Base-by-base conservation (phyloP, 371 early-diverging fungal species). In the Mortierella sp. region DNA sequence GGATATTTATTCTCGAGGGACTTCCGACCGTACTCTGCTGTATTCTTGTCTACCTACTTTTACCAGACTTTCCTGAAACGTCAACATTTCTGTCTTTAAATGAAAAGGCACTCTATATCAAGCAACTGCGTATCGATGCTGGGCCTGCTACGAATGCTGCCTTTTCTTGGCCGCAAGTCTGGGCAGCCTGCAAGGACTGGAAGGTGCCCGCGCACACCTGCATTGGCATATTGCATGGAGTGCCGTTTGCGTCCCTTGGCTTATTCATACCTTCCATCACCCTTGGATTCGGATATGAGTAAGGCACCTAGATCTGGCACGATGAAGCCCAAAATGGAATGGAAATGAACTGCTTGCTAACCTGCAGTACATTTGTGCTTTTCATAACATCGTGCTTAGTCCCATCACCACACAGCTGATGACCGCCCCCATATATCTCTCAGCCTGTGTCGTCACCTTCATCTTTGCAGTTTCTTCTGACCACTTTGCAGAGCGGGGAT, bases 261-360 rank as follows among this genome's bases (percentile, higher is more conserved):
- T 69, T 89, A 14, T 94, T 89, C 64, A 64, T 91, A 43, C 90
- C 93, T 1, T 87, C 89, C 51, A 87, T 93, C 44, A 88, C 92
- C 64, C 72, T 78, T 15, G 81, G 84, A 15, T 66, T 72, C 41
- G 51, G 60, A 14, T 72, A 54, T 41, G 56, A 66, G 72, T 64
- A 66, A 24, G 57, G n/a, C n/a, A n/a, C n/a, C n/a, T n/a, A n/a
- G n/a, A n/a, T n/a, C n/a, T n/a, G n/a, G n/a, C n/a, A n/a, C n/a
- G n/a, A n/a, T n/a, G n/a, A n/a, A n/a, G n/a, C n/a, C n/a, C n/a
- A n/a, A n/a, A n/a, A n/a, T n/a, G n/a, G n/a, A n/a, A n/a, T n/a
- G n/a, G n/a, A n/a, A n/a, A n/a, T 26, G 8, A 1, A 6, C 0
- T 43, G 19, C 23, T 50, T n/a, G 6, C 7, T 8, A 50, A 30